These are phyloP conservation scores for Plasmodium knowlesi DNA, from an alignment of 169 alveolate species.

Conservation along the genomic window DNA sequence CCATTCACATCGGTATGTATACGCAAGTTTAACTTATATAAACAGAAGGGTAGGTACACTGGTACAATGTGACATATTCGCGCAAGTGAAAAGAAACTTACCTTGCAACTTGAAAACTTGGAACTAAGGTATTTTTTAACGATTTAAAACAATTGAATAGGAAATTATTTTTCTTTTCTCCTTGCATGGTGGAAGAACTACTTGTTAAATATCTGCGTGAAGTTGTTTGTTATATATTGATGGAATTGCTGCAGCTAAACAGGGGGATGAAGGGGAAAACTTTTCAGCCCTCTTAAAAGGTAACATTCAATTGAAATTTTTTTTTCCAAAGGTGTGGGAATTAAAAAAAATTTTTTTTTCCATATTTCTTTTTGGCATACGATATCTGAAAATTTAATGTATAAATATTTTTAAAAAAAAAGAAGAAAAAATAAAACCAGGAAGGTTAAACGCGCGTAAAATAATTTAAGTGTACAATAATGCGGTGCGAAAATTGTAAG, in stretches of 20 bases:
- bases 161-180: constrained; percentile 17
- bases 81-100: background rate
- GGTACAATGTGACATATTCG: background rate
- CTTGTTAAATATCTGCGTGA: constrained; percentile 6
- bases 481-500: background rate
- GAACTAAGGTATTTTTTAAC: constrained; percentile 33
- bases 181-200: constrained; percentile 14
- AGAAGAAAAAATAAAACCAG: background rate
- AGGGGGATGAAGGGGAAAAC: background rate
- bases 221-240: background rate
- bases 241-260: constrained; percentile 1
- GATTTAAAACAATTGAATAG: constrained; percentile 43
- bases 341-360: background rate
- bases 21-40: background rate
- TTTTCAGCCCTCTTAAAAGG: background rate
- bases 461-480: background rate
- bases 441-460: background rate
- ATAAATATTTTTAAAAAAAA: background rate
- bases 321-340: background rate
- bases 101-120: constrained; percentile 60
- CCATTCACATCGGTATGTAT: background rate
- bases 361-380: background rate
- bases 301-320: background rate
- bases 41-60: background rate
- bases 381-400: background rate